phyloP scores from a whole-genome alignment of 2,329 filamentous ascomycete genomes.

The Raffaelea arxii region DNA sequence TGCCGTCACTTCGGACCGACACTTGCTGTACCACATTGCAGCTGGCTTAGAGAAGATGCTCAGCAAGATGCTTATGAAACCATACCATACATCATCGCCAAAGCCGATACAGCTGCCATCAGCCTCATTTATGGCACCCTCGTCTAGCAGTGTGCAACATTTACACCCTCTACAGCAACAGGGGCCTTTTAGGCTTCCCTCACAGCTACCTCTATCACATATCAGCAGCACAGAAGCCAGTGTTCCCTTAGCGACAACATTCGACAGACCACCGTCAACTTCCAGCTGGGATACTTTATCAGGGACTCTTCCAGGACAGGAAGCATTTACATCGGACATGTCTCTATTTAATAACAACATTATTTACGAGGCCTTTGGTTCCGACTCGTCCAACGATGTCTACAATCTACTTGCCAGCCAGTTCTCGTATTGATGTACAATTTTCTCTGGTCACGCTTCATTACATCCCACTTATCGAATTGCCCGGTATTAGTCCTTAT shows the following conservation, averaged over 20 bases:
- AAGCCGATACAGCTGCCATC: neutral
- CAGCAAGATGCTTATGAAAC: conserved; percentile 3
- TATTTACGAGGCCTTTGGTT: conserved; percentile 20
- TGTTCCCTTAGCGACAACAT: neutral
- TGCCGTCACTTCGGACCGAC: conserved; percentile 22
- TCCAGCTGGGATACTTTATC: conserved; percentile 1
- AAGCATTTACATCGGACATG: conserved; percentile 11
- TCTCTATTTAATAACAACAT: conserved; percentile 17
- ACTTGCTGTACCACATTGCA: conserved; percentile 27
- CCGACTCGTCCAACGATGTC: conserved; percentile 15
- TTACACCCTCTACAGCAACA: neutral
- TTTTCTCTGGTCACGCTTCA: too few species aligned
- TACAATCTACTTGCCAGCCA: conserved; percentile 13
- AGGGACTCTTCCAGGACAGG: conserved; percentile 1
- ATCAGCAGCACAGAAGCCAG: neutral
- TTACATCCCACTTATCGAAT: too few species aligned
- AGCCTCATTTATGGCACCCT: neutral
- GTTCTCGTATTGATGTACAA: conserved; percentile 6
- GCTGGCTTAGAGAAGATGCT: conserved; percentile 25
- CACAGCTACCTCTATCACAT: too few species aligned
- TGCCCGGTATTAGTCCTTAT: too few species aligned
- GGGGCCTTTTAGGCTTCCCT: too few species aligned
- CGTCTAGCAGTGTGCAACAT: neutral
- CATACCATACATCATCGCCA: neutral
- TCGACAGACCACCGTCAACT: neutral